Base-by-base conservation (phyloP, 2,329 filamentous ascomycete genomes). In the Claviceps pazoutovae region DNA sequence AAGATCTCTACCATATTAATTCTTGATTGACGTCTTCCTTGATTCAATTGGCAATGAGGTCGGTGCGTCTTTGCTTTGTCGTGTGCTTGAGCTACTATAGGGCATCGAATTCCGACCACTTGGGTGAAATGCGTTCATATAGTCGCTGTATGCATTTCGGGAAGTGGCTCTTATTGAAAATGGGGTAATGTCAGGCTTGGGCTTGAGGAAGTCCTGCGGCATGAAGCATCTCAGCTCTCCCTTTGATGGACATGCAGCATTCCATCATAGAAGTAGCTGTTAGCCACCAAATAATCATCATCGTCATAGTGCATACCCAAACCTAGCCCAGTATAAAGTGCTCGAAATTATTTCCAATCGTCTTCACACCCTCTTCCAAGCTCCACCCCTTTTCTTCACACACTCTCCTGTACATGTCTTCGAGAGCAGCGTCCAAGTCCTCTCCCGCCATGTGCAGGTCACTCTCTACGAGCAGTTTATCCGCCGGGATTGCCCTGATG, bases 391-490 rank as follows among this genome's bases (percentile, higher is more conserved):
- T 93, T 46, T 89, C 72, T 48, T 76, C 66, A 62, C 91, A 96
- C 5, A 97, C 78, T 54, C 76, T 80, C n/a, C 83, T 73, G 51
- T 85, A 80, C 55, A 90, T 84, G 46, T 86, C 77, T 62, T 91
- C 86, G 13, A 98, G 69, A 54, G 80, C 70, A 2, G 71, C 67
- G 62, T 97, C 93, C 86, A 97, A 95, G 49, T 75, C 70, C 1
- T 81, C 73, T 0, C 93, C 93, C 0, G 91, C 93, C 19, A 71
- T 78, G 65, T 97, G 88, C 53, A 96, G 65, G 66, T 98, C 93
- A 63, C 89, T 97, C 68, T 98, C 93, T 2, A 95, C 75, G 19
- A 98, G 74, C 13, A 98, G 71, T 50, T 82, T 76, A 58, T 91
- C 79, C 57, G 88, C 84, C 0, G 93, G 91, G 3, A 94, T 74